These are phyloP conservation scores for Cornus kousa DNA, from an alignment of 148 eudicot species.

Conservation along the genomic window DNA sequence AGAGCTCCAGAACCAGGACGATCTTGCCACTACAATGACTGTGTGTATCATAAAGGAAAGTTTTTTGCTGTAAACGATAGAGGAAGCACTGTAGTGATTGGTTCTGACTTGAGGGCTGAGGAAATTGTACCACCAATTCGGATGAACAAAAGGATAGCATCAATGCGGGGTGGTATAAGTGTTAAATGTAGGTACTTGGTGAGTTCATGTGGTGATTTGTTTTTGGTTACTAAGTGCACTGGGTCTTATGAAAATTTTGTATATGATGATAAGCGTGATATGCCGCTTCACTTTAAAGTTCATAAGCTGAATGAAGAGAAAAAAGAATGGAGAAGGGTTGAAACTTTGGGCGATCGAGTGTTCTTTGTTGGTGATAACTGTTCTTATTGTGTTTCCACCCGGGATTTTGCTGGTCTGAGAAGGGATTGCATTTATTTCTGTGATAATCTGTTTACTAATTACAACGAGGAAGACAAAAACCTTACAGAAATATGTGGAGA, in stretches of 20 bases:
- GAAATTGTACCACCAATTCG: too few species aligned
- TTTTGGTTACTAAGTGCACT: neutral
- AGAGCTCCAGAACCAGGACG: neutral
- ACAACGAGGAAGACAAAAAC: neutral
- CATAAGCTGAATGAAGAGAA: neutral
- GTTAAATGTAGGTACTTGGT: neutral
- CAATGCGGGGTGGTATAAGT: neutral
- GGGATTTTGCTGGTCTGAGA: neutral
- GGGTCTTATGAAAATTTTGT: too few species aligned
- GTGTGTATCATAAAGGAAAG: neutral
- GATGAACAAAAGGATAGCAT: too few species aligned
- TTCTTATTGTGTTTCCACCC: neutral
- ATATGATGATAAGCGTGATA: neutral
- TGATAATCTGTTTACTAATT: neutral
- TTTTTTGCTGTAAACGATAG: neutral
- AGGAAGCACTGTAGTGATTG: slow-evolving; percentile 3
- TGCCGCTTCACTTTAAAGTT: neutral
- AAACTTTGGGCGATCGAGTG: neutral
- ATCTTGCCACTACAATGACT: neutral
- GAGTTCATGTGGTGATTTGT: neutral
- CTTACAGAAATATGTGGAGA: neutral
- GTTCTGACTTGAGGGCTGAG: neutral
- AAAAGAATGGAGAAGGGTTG: neutral
- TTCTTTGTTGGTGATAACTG: slow-evolving; percentile 1
- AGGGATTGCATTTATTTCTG: neutral